Evolutionary conservation across 2,329 filamentous ascomycete species (phyloP).

Genomic region (Epicoccum sorghinum): DNA sequence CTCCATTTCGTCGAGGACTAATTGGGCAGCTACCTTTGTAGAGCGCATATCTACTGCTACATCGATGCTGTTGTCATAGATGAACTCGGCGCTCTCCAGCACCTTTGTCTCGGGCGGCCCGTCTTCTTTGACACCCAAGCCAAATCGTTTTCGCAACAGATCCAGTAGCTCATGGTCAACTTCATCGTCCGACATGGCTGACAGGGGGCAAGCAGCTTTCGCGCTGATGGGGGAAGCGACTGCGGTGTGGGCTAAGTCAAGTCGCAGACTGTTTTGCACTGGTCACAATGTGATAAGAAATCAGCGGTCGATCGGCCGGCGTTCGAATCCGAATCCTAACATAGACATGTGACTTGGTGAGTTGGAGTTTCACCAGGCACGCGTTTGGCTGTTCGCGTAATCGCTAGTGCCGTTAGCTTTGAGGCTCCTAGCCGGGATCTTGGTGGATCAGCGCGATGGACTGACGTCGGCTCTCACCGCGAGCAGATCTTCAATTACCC

Average conservation of each 20-base stretch:
- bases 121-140: slow-evolving; percentile 61
- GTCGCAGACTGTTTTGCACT: no score
- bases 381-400: slow-evolving; percentile 24
- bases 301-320: neutral
- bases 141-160: slow-evolving; percentile 80
- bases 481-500: slow-evolving; percentile 10
- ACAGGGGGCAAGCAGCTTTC: no score
- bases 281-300: no score
- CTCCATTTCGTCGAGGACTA: slow-evolving; percentile 82
- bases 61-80: slow-evolving; percentile 92
- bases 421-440: slow-evolving; percentile 25
- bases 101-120: slow-evolving; percentile 78
- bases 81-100: slow-evolving; percentile 79
- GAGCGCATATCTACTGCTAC: slow-evolving; percentile 84
- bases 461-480: slow-evolving; percentile 35
- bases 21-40: slow-evolving; percentile 80
- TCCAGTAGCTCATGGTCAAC: slow-evolving; percentile 86
- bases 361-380: slow-evolving; percentile 19
- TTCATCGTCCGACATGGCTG: slow-evolving; percentile 85
- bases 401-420: slow-evolving; percentile 26
- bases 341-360: slow-evolving; percentile 15
- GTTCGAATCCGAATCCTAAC: neutral
- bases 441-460: slow-evolving; percentile 23
- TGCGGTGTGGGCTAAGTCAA: neutral
- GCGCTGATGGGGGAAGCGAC: neutral